phyloP scores from a whole-genome alignment of 73 alveolate species.

The Tetrahymena thermophila region DNA sequence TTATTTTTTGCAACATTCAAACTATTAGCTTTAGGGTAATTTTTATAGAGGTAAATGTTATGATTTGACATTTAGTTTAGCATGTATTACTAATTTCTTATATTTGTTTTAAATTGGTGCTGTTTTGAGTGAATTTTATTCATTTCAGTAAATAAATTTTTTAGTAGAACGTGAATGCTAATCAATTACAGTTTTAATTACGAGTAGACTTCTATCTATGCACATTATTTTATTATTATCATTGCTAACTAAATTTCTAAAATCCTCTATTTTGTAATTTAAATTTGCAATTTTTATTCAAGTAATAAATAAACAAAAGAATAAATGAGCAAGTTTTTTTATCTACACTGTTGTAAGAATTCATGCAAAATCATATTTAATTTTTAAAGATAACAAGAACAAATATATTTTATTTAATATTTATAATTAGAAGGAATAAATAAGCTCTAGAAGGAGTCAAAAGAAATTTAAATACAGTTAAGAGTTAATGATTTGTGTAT shows the following conservation, averaged over 20 bases:
- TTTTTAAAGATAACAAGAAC: background rate
- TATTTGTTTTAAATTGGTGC: too few relatives aligned
- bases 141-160: too few relatives aligned
- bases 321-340: background rate
- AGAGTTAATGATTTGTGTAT: background rate
- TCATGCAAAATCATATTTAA: too few relatives aligned
- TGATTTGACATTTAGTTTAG: too few relatives aligned
- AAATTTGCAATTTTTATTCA: background rate
- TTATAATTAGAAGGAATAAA: background rate
- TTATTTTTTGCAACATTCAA: background rate
- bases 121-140: too few relatives aligned
- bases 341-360: background rate
- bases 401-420: too few relatives aligned
- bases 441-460: background rate
- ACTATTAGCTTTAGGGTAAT: too few relatives aligned
- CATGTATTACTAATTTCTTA: too few relatives aligned
- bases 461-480: background rate
- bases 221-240: background rate
- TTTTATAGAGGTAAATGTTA: too few relatives aligned
- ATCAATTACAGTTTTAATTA: background rate
- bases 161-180: background rate
- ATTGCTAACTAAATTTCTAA: too few relatives aligned
- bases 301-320: background rate
- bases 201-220: background rate
- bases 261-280: background rate